Evolutionary conservation across 768 basidiomycete species (phyloP), one percentile per base, ranked within the genome.

Genomic region (Lactarius akahatsu): DNA sequence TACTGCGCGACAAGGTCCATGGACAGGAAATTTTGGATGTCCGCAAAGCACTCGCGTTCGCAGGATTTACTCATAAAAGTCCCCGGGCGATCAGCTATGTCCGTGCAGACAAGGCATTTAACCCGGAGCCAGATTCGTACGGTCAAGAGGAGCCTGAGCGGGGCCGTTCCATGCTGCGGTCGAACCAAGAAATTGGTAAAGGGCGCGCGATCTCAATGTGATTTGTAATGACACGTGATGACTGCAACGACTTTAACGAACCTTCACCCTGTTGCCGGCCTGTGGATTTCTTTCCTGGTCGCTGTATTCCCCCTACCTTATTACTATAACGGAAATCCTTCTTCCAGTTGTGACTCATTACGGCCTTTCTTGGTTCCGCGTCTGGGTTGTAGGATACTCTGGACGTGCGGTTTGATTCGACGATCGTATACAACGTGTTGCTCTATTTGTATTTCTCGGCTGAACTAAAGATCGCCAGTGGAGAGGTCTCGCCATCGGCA

Each of bases 1-100:
- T 99, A 72, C 85, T 98, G 64, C 85, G 87, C 62, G 86, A 98
- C 79, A 89, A 89, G 76, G 80, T 88, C 62, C 89, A 97, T 74
- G 96, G 96, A 55, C 85, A 86, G 68, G 85, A 92, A 74, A 89
- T 97, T 69, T 82, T 98, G 74, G 87, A 92, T 72, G 87, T 96
- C 69, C 88, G 96, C 72, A 98, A 98, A 79, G 88, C 89, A 55
- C 81, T 93, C 56, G 94, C 94, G 26, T 96, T 95, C 77, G 91
- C 90, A 65, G 92, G 92, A 59, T 94, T 94, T 78, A 93, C 92
- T 38, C 92, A 94, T 80, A 93, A 90, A 82, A 91, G 89, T 72
- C 92, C 92, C 68, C 88, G 91, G 68, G 82, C 82, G 64, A 85
- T 93, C 76, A 89, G 80, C 75, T 93, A 92, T 77, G 80, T 86